Percentiles rank a stretch among this genome's conserved stretches.
Conservation (phyloP, 2,329 filamentous ascomycete genomes). For the Epichloe sibirici region DNA sequence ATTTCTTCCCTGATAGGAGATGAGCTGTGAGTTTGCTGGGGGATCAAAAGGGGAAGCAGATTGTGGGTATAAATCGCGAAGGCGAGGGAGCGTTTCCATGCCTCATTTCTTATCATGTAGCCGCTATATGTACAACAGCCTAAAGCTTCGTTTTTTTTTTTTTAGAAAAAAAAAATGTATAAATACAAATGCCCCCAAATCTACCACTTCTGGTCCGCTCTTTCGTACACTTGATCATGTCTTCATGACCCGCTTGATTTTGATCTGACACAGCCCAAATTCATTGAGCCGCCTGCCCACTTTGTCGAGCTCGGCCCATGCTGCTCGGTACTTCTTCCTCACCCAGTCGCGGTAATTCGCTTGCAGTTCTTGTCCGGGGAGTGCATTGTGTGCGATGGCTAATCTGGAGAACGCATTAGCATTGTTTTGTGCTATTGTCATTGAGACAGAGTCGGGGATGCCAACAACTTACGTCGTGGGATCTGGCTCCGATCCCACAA, state of each 20-base stretch:
- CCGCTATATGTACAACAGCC: conserved; percentile 24
- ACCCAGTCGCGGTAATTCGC: conserved; percentile 65
- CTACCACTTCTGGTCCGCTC: conserved; percentile 8
- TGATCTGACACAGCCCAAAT: conserved; percentile 36
- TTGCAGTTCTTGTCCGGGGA: conserved; percentile 54
- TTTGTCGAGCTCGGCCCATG: conserved; percentile 55
- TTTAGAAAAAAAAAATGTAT: conserved; percentile 19
- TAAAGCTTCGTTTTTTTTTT: conserved; percentile 15
- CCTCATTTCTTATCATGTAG: background rate
- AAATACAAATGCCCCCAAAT: conserved; percentile 7
- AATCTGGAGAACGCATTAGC: conserved; percentile 36
- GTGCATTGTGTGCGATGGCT: conserved; percentile 63
- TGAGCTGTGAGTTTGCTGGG: background rate
- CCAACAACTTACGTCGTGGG: conserved; percentile 51
- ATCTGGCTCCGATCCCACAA: conserved; percentile 56
- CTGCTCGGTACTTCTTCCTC: conserved; percentile 49
- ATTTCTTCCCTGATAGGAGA: conserved; percentile 18
- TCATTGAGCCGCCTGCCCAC: conserved; percentile 34
- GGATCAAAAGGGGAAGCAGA: background rate
- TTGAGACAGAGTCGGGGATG: background rate
- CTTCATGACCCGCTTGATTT: conserved; percentile 34
- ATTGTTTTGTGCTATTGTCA: too few relatives aligned
- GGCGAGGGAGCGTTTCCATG: background rate
- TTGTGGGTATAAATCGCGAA: background rate
- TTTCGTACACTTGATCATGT: conserved; percentile 29